Percentiles rank a stretch among this genome's conserved stretches.
Evolutionary conservation across 2,329 filamentous ascomycete species (phyloP).

Genomic region (Plenodomus tracheiphilus): DNA sequence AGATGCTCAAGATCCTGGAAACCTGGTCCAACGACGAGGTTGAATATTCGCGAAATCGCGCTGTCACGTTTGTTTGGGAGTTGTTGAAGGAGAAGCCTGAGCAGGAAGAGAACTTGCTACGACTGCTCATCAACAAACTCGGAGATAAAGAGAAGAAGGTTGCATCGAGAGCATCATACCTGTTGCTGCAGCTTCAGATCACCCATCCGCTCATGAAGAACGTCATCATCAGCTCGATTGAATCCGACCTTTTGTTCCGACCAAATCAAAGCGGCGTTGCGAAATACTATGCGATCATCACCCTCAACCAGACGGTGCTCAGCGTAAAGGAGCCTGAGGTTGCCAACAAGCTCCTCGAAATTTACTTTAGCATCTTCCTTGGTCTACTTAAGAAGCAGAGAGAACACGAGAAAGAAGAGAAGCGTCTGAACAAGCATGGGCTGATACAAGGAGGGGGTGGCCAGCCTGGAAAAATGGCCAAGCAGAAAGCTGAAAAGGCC

Average conservation of each 20-base stretch:
- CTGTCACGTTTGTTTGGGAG: slow-evolving; percentile 89
- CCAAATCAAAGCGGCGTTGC: slow-evolving; percentile 85
- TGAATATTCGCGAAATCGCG: slow-evolving; percentile 84
- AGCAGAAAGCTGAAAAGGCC: slow-evolving; percentile 49
- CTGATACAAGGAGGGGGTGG: slow-evolving; percentile 59
- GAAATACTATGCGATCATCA: slow-evolving; percentile 95
- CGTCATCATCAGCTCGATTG: slow-evolving; percentile 80
- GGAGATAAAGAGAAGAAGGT: slow-evolving; percentile 96
- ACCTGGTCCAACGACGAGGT: slow-evolving; percentile 94
- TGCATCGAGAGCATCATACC: slow-evolving; percentile 87
- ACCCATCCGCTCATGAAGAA: slow-evolving; percentile 93
- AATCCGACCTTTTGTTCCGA: slow-evolving; percentile 84
- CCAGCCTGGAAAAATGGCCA: slow-evolving; percentile 57
- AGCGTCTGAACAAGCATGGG: slow-evolving; percentile 53
- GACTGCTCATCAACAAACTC: slow-evolving; percentile 92
- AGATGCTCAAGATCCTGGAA: slow-evolving; percentile 87
- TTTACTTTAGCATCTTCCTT: slow-evolving; percentile 91
- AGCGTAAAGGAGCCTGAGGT: slow-evolving; percentile 80
- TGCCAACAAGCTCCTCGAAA: slow-evolving; percentile 78
- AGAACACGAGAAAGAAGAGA: slow-evolving; percentile 45
- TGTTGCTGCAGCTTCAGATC: slow-evolving; percentile 87
- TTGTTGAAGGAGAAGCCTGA: slow-evolving; percentile 94
- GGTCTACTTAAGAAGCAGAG: slow-evolving; percentile 70
- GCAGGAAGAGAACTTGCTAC: slow-evolving; percentile 90
- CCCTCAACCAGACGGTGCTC: slow-evolving; percentile 93